Evolutionary conservation across 2,329 filamentous ascomycete species (phyloP).

Genomic region (Lachnellula occidentalis): DNA sequence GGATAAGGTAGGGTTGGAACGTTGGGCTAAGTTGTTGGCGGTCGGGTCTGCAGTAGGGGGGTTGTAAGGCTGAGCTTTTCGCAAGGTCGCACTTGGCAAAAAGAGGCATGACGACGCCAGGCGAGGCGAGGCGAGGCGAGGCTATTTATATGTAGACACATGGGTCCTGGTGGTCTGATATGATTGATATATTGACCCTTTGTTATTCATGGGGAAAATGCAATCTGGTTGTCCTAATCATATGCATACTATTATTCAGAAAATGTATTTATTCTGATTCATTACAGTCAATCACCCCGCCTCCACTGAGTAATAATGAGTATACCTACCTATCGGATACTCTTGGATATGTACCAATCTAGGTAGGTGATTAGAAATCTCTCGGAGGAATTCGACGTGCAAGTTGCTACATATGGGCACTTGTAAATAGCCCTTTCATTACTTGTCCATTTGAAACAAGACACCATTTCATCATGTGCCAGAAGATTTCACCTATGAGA

Average conservation of each 20-base stretch:
- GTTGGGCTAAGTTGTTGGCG: background rate
- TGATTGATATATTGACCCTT: background rate
- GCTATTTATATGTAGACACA: slow-evolving; percentile 4
- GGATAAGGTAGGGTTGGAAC: too few species aligned
- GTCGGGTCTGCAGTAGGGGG: background rate
- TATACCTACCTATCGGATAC: too few species aligned
- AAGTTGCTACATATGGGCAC: background rate
- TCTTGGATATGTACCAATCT: too few species aligned
- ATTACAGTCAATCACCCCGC: too few species aligned
- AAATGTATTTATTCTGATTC: background rate
- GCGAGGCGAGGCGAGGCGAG: slow-evolving; percentile 12
- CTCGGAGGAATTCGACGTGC: too few species aligned
- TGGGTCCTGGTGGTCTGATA: background rate
- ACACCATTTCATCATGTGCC: too few species aligned
- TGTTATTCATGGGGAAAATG: too few species aligned
- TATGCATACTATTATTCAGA: background rate
- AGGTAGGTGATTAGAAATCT: too few species aligned
- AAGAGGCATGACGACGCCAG: slow-evolving; percentile 13
- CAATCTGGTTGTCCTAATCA: too few species aligned
- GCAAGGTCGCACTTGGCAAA: slow-evolving; percentile 2
- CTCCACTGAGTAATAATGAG: too few species aligned
- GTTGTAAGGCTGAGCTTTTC: slow-evolving; percentile 10
- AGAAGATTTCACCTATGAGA: background rate
- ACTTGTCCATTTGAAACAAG: too few species aligned
- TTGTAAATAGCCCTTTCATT: background rate